Conservation (phyloP, 257 asterid species). For the Petunia axillaris region DNA sequence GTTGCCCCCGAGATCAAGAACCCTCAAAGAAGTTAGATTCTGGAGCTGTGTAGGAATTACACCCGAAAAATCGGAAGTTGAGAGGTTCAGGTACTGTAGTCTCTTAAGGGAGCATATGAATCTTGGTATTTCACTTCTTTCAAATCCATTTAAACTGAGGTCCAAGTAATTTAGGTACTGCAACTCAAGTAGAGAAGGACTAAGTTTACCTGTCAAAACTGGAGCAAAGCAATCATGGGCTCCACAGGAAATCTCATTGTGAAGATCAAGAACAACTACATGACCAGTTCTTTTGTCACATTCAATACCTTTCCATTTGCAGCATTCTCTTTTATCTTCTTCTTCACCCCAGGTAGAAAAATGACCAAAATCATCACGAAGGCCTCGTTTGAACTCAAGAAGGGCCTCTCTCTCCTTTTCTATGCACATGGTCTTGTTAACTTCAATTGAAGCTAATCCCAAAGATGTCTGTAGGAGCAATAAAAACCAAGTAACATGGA, state of each 20-base stretch:
- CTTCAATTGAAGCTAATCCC: constrained; percentile 12
- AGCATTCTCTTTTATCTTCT: constrained; percentile 24
- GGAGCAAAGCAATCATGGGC: not conserved
- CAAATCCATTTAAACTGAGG: constrained; percentile 25
- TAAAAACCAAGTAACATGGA: constrained; percentile 1
- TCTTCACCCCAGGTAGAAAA: constrained; percentile 7
- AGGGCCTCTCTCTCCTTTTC: constrained; percentile 14
- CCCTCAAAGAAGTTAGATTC: not conserved
- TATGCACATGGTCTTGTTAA: not conserved
- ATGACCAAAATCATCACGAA: not conserved
- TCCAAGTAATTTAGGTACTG: constrained; percentile 27
- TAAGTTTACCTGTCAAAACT: constrained; percentile 34
- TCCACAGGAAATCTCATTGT: not conserved
- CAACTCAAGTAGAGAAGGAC: constrained; percentile 34
- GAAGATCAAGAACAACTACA: constrained; percentile 27
- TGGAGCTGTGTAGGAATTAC: constrained; percentile 29
- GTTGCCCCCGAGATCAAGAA: constrained; percentile 12
- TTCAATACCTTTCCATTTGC: constrained; percentile 30
- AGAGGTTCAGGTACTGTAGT: constrained; percentile 23
- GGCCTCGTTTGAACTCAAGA: constrained; percentile 14
- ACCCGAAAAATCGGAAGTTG: constrained; percentile 13
- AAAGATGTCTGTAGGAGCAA: not conserved
- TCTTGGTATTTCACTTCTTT: not conserved
- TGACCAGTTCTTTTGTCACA: constrained; percentile 27
- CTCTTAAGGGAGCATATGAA: constrained; percentile 26